Conservation (phyloP, 805 yeast genomes). For the Helenozyma rhizophorensis region DNA sequence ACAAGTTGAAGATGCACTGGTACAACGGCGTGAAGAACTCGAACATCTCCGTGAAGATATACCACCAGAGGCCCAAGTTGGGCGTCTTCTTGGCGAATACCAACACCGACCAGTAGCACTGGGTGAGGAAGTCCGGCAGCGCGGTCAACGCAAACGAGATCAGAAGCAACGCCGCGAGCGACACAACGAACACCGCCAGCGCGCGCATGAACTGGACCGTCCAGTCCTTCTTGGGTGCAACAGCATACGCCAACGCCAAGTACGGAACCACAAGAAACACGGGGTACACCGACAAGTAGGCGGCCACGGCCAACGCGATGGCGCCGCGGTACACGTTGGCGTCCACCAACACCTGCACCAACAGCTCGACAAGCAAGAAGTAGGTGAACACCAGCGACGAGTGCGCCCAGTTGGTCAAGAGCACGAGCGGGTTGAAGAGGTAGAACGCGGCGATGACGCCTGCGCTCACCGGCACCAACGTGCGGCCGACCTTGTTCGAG, state of each 20-base stretch:
- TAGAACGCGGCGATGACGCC: conserved; percentile 59
- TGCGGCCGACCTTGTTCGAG: conserved; percentile 13
- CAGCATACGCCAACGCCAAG: conserved; percentile 30
- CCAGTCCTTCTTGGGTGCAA: conserved; percentile 11
- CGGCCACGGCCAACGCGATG: conserved; percentile 53
- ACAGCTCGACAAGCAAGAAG: conserved; percentile 46
- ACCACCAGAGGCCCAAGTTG: conserved; percentile 98
- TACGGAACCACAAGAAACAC: conserved; percentile 58
- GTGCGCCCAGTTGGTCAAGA: conserved; percentile 63
- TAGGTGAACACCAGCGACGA: conserved; percentile 64
- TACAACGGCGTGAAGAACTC: conserved; percentile 83
- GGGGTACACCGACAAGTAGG: conserved; percentile 63
- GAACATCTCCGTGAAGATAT: conserved; percentile 92
- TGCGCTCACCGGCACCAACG: conserved; percentile 26
- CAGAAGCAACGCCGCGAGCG: conserved; percentile 23
- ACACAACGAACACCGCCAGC: conserved; percentile 8
- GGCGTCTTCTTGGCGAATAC: conserved; percentile 73
- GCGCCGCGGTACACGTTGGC: conserved; percentile 42
- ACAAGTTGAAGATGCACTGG: conserved; percentile 77
- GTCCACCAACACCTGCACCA: conserved; percentile 40
- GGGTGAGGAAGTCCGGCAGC: conserved; percentile 36
- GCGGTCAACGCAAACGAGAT: conserved; percentile 34
- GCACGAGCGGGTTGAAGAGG: conserved; percentile 75
- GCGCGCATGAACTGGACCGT: conserved; percentile 6
- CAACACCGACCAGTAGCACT: conserved; percentile 51